These are phyloP conservation scores for Yueomyces sp. DNA, from an alignment of 805 yeast genomes.

Conservation along the genomic window DNA sequence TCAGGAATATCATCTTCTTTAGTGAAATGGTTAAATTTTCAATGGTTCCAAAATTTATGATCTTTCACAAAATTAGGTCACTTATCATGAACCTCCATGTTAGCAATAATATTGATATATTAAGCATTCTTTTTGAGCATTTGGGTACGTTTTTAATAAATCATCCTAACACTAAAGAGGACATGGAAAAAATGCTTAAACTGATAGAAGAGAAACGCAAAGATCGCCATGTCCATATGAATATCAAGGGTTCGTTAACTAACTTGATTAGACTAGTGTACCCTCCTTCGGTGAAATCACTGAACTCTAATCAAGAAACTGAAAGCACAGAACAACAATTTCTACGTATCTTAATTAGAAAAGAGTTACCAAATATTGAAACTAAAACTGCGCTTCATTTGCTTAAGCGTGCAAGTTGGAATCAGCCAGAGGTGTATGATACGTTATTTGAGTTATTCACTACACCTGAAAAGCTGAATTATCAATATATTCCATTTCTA, in stretches of 20 bases:
- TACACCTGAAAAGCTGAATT: constrained; percentile 48
- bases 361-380: constrained; percentile 32
- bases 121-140: constrained; percentile 58
- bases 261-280: constrained; percentile 40
- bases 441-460: constrained; percentile 33
- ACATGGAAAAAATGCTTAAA: constrained; percentile 52
- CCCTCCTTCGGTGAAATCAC: constrained; percentile 36
- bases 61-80: constrained; percentile 59
- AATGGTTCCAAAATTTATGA: constrained; percentile 53
- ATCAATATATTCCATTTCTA: constrained; percentile 37
- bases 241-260: constrained; percentile 45
- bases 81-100: constrained; percentile 39
- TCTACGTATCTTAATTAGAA: constrained; percentile 35
- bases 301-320: constrained; percentile 16
- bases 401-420: constrained; percentile 35
- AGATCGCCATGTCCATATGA: constrained; percentile 35
- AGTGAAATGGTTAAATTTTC: constrained; percentile 68
- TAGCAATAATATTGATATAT: constrained; percentile 51
- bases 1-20: constrained; percentile 48
- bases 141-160: constrained; percentile 55
- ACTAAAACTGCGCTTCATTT: constrained; percentile 24
- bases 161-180: constrained; percentile 39
- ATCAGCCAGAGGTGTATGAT: constrained; percentile 23
- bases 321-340: constrained; percentile 34
- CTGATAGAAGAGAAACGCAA: constrained; percentile 38